These are phyloP conservation scores for Vitis labrusca DNA, from an alignment of 164 flowering plant species.

Conservation along the genomic window DNA sequence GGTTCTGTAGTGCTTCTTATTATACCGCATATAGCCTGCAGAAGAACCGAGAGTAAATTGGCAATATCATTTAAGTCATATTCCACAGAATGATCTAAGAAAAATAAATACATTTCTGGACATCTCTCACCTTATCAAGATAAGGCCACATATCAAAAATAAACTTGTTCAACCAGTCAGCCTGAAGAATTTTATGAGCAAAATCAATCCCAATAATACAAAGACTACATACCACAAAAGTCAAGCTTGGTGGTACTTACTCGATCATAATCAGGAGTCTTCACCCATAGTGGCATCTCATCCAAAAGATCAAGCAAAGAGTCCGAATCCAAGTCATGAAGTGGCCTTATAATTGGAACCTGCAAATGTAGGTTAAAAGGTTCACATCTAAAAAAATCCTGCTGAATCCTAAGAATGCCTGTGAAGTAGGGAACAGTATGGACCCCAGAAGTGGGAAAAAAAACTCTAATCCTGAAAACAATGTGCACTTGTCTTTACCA, in stretches of 20 bases:
- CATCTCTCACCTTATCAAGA: conserved; percentile 52
- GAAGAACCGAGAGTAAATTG: neutral
- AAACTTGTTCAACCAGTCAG: conserved; percentile 72
- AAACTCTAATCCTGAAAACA: neutral
- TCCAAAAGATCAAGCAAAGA: conserved; percentile 29
- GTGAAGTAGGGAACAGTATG: neutral
- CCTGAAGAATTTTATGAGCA: conserved; percentile 31
- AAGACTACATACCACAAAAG: too few relatives aligned
- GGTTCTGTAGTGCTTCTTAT: conserved; percentile 47
- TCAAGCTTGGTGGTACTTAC: conserved; percentile 14
- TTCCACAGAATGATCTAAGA: too few relatives aligned
- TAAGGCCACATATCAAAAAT: conserved; percentile 66
- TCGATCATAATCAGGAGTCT: conserved; percentile 49
- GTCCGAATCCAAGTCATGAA: conserved; percentile 29
- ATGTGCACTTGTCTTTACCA: neutral
- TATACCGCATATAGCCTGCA: conserved; percentile 56
- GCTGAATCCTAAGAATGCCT: neutral
- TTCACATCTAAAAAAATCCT: neutral
- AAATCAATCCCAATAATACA: neutral
- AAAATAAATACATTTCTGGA: neutral
- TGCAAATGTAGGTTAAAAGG: conserved; percentile 9
- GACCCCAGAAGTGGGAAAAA: neutral
- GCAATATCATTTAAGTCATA: neutral
- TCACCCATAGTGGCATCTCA: conserved; percentile 51
- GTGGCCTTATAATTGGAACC: conserved; percentile 26